phyloP scores from a whole-genome alignment of 805 yeast species.

The Lipomyces yamanashiensis region DNA sequence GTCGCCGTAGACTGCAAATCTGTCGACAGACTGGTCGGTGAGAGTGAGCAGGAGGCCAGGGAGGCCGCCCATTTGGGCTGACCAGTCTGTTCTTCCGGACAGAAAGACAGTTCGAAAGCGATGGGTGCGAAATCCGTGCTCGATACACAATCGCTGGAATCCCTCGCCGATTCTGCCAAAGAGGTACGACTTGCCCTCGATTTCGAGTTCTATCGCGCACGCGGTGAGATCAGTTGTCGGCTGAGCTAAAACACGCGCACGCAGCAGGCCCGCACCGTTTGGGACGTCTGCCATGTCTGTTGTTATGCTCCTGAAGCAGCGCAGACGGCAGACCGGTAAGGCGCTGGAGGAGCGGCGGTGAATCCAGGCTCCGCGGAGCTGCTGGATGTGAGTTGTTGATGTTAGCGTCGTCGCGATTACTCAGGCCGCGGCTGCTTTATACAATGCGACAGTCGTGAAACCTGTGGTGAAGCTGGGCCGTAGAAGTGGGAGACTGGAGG shows the following conservation, averaged over 20 bases:
- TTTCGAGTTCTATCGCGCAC: conserved; percentile 16
- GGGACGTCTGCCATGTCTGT: neutral
- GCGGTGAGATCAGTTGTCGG: conserved; percentile 25
- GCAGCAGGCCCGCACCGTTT: neutral
- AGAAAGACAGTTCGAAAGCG: conserved; percentile 69
- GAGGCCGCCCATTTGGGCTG: conserved; percentile 75
- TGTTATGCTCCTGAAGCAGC: neutral
- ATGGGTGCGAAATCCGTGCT: conserved; percentile 60
- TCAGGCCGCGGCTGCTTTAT: too few species aligned
- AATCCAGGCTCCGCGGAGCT: conserved; percentile 19
- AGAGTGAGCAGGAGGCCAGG: conserved; percentile 87
- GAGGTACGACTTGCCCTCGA: conserved; percentile 49
- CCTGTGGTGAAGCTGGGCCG: too few species aligned
- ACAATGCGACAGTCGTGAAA: too few species aligned
- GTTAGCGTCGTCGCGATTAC: conserved; percentile 7
- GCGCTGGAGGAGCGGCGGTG: neutral
- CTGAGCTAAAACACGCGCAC: conserved; percentile 23
- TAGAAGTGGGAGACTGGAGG: too few species aligned
- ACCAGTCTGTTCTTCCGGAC: conserved; percentile 80
- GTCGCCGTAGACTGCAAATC: conserved; percentile 60
- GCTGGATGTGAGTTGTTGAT: neutral
- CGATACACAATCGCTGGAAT: conserved; percentile 72
- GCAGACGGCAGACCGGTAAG: neutral
- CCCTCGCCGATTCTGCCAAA: conserved; percentile 89
- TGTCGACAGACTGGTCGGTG: conserved; percentile 73